Base-by-base conservation (phyloP, 1,284 basidiomycete genomes). In the Stereum hirsutum region DNA sequence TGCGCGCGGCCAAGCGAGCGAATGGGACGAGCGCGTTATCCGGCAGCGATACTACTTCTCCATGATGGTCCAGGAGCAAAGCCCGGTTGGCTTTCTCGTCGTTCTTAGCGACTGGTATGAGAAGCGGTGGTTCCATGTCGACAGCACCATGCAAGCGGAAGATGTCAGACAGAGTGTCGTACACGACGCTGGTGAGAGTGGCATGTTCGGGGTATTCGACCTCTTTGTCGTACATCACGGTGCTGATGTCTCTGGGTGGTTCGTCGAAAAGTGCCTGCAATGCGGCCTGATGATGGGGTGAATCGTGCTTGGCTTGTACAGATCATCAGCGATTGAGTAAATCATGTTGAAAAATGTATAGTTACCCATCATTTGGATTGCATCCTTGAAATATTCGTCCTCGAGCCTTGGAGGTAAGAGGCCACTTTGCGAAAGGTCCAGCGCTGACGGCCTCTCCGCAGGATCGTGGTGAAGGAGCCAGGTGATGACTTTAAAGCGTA, bases 121-220 rank as follows among this genome's bases (percentile, higher is more conserved):
- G 66, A 12, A 95, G 64, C 0, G 91, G 86, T 0, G 91, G 81
- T 50, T 89, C 83, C 58, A 84, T 78, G 52, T 93, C 81, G 2
- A 96, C 79, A 0, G 94, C 92, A 5, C 94, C 94, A 53, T 94
- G 93, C 2, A 94, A 69, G 37, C 82, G 78, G 58, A 96, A 93
- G 11, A 94, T 78, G 6, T 79, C 67, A 2, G 78, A 70, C 3
- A 96, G 66, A 19, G 81, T 78, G 44, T 91, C 84, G 48, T 83
- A 72, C 3, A 95, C 88, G 2, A 87, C 81, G 26, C 80, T 76
- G 45, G 88, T 84, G 37, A 91, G 61, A 1, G 81, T 71, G 2
- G 81, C 73, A 55, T 92, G 81, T 50, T 89, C 85, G 0, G 81
- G 78, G 8, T 72, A 62, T 39, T 86, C 79, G 3, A 74, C 68